These are phyloP conservation scores for Xylariaceae sp. DNA, from an alignment of 2,329 filamentous ascomycete species.

Conservation along the genomic window DNA sequence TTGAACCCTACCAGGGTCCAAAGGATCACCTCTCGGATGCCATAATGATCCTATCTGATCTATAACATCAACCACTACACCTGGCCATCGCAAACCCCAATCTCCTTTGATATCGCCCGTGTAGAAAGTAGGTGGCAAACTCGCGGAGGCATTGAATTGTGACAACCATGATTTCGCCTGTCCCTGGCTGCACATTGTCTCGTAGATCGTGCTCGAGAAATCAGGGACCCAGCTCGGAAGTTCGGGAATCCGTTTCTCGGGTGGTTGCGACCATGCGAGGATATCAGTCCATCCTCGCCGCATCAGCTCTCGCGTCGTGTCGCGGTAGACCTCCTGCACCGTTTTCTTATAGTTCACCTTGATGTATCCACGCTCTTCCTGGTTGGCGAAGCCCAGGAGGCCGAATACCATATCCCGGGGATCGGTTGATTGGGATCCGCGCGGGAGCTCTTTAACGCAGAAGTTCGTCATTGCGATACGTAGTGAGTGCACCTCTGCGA, in stretches of 20 bases:
- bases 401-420: conserved; percentile 11
- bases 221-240: conserved; percentile 11
- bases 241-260: background rate
- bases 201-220: conserved; percentile 5
- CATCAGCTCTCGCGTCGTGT: background rate
- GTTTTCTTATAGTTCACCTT: background rate
- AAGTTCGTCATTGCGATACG: conserved; percentile 12
- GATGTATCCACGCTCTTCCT: background rate
- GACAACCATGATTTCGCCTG: conserved; percentile 4
- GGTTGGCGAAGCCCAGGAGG: conserved; percentile 9
- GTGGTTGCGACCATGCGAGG: conserved; percentile 10
- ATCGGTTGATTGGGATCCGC: conserved; percentile 3
- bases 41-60: background rate
- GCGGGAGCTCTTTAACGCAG: conserved; percentile 12
- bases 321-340: background rate
- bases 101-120: background rate
- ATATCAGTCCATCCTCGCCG: background rate
- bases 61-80: background rate
- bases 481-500: background rate
- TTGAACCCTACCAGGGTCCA: background rate
- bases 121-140: background rate
- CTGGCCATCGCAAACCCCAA: background rate
- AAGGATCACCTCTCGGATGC: background rate
- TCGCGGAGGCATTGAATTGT: background rate
- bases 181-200: conserved; percentile 5